phyloP scores from a whole-genome alignment of 768 basidiomycete species.

The Agrocybe praecox region DNA sequence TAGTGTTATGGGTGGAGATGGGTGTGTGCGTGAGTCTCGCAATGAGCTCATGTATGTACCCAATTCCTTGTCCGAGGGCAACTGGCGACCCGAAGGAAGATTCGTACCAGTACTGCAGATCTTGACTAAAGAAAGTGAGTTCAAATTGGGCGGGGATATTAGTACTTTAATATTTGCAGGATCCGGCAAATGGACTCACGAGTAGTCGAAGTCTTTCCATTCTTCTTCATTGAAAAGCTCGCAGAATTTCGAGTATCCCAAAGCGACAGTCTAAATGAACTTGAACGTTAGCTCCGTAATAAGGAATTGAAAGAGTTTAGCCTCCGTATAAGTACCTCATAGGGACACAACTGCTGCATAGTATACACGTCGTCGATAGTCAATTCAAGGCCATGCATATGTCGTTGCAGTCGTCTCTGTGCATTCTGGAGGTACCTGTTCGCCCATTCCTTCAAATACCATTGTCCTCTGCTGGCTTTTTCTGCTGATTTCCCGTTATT shows the following conservation, averaged over 20 bases:
- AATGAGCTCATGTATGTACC: constrained; percentile 71
- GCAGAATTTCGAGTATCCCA: constrained; percentile 80
- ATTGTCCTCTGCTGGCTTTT: constrained; percentile 31
- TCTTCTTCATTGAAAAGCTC: constrained; percentile 78
- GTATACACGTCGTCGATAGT: constrained; percentile 54
- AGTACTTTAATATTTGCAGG: too few relatives aligned
- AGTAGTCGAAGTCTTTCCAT: constrained; percentile 79
- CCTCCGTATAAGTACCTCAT: constrained; percentile 50
- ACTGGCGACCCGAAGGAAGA: constrained; percentile 72
- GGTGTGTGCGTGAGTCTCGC: constrained; percentile 67
- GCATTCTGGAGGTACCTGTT: constrained; percentile 62
- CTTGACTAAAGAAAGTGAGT: constrained; percentile 20
- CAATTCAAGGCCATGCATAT: constrained; percentile 54
- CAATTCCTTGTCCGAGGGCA: constrained; percentile 61
- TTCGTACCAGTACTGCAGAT: constrained; percentile 63
- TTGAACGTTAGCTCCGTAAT: too few relatives aligned
- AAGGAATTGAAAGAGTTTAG: background rate
- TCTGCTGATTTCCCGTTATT: constrained; percentile 46
- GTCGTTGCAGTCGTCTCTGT: constrained; percentile 47
- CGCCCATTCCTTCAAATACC: constrained; percentile 50
- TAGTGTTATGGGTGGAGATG: constrained; percentile 54
- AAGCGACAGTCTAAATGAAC: constrained; percentile 62
- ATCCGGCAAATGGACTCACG: constrained; percentile 36
- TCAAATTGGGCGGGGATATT: too few relatives aligned
- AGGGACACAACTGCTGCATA: constrained; percentile 73